Evolutionary conservation across 2,329 filamentous ascomycete species (phyloP).

Genomic region (Penicillium griseofulvum): DNA sequence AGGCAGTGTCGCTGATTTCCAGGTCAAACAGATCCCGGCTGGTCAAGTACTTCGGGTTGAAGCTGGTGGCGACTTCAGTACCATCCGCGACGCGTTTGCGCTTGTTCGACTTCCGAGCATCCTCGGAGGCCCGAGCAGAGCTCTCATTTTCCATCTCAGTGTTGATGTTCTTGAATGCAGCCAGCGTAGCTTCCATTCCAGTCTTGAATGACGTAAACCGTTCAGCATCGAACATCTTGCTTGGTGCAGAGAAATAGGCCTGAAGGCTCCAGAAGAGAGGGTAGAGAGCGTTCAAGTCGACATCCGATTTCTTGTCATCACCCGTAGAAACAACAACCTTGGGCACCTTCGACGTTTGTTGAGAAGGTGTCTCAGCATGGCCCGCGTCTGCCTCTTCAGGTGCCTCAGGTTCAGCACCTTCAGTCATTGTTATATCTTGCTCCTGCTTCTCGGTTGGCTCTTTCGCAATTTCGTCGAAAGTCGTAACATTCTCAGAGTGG

Average conservation of each 20-base stretch:
- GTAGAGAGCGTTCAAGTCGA: conserved; percentile 74
- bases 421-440: conserved; percentile 66
- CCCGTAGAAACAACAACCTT: conserved; percentile 26
- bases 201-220: conserved; percentile 66
- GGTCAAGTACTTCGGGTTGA: conserved; percentile 98
- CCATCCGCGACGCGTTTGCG: conserved; percentile 65
- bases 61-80: conserved; percentile 66
- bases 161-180: conserved; percentile 71
- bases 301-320: conserved; percentile 25
- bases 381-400: conserved; percentile 30
- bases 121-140: conserved; percentile 58
- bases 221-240: conserved; percentile 69
- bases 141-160: conserved; percentile 67
- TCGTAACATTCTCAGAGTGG: conserved; percentile 90
- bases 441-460: conserved; percentile 44
- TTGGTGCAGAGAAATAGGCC: conserved; percentile 86
- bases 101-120: conserved; percentile 64
- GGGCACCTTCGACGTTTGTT: conserved; percentile 20
- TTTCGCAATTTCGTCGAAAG: conserved; percentile 63
- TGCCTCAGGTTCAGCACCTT: conserved; percentile 36
- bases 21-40: conserved; percentile 93
- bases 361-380: conserved; percentile 14
- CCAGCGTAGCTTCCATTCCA: conserved; percentile 61
- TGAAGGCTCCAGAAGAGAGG: conserved; percentile 93
- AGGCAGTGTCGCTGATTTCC: conserved; percentile 92